A percentile compares a stretch with the other conserved stretches of the same genome.
Conservation (phyloP, 1,139 yeast genomes). For the Scheffersomyces segobiensis region DNA sequence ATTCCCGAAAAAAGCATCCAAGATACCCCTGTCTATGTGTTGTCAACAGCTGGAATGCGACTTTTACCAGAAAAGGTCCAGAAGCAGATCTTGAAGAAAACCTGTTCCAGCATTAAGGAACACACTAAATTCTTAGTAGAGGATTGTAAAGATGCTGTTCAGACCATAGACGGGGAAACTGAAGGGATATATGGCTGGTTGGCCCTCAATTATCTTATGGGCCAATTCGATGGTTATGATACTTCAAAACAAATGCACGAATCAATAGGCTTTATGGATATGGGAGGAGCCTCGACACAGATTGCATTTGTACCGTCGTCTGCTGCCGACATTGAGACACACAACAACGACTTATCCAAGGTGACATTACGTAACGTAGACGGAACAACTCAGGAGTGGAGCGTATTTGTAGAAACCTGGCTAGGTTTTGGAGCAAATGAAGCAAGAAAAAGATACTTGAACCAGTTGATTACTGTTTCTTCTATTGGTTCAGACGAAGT, state of each 20-base stretch:
- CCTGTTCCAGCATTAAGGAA: conserved; percentile 50
- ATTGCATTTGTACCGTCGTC: conserved; percentile 74
- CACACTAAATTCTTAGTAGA: conserved; percentile 50
- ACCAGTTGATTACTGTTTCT: conserved; percentile 42
- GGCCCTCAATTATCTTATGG: conserved; percentile 67
- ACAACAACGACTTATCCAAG: conserved; percentile 61
- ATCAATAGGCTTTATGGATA: conserved; percentile 83
- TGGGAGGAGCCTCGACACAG: conserved; percentile 90
- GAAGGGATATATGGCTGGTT: conserved; percentile 86
- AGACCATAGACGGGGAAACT: conserved; percentile 76
- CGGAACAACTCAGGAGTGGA: conserved; percentile 66
- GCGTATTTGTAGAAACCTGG: conserved; percentile 80
- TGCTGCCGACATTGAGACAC: conserved; percentile 50
- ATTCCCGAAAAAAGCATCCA: conserved; percentile 55
- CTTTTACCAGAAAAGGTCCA: conserved; percentile 51
- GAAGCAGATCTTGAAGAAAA: conserved; percentile 45
- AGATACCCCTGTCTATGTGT: conserved; percentile 69
- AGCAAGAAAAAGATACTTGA: conserved; percentile 65
- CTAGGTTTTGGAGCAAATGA: conserved; percentile 84
- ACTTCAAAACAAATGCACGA: conserved; percentile 32
- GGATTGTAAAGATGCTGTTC: conserved; percentile 60
- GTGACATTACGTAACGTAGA: conserved; percentile 58
- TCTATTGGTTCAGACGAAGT: conserved; percentile 25
- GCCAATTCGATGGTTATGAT: conserved; percentile 51
- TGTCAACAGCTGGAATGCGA: conserved; percentile 86